Base-by-base conservation (phyloP, 495 filamentous ascomycete species). In the Tuber magnatum region DNA sequence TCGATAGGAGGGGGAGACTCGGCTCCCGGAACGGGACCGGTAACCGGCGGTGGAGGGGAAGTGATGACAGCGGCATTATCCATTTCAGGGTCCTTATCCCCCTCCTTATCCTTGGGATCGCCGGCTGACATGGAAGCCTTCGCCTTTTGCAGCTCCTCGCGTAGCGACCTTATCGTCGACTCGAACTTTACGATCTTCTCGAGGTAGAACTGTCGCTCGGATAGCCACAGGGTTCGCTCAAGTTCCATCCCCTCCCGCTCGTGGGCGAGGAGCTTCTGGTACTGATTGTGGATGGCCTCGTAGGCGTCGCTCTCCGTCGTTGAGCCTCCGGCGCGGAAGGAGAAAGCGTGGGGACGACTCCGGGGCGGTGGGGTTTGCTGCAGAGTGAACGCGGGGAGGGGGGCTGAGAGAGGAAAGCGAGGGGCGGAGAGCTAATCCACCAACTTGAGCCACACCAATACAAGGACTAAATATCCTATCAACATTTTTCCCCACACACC, bases 221-320 rank as follows among this genome's bases (percentile, higher is more conserved):
- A 65, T 65, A 65, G 56, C 56, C 56, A 65, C 6, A 65, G 1
- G 28, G 56, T 35, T 65, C 56, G 56, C 28, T 65, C 56, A 28
- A 65, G 56, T 18, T 65, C 56, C 56, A 65, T 65, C 32, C 56
- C 56, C 56, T 65, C 56, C 56, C 56, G 56, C 56, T 65, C 56
- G 14, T 65, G 56, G 12, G 56, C 16, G 56, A 65, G 56, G 56
- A 65, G 56, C 35, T 35, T 65, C 56, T 65, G 56, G 56, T 65
- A 65, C 56, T 65, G 56, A 5, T 35, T 35, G 56, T 65, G 56
- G 14, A 65, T 65, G 9, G 56, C 32, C 28, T 65, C 56, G 32
- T 65, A 65, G 7, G 56, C 28, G 35, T 35, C 56, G 56, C 56
- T 35, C 56, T 35, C 56, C 28, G 12, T 8, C 32, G 56, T 18